A percentile compares a stretch with the other conserved stretches of the same genome.
phyloP scores from a whole-genome alignment of 805 yeast genomes.

The Candida peoriensis region DNA sequence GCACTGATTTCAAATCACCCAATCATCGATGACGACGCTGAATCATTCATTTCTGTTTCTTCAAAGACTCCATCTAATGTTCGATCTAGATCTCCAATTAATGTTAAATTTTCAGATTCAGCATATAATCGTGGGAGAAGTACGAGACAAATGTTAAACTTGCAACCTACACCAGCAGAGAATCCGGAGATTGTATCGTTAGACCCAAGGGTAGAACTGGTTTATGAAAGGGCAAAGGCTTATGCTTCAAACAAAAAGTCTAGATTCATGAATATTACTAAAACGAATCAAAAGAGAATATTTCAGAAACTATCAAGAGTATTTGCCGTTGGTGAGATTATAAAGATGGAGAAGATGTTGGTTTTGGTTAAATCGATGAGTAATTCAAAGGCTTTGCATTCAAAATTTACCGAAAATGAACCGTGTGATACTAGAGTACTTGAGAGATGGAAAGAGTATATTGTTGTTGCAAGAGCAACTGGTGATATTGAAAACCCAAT shows the following conservation, averaged over 20 bases:
- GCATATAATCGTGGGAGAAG: not conserved
- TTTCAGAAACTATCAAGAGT: constrained; percentile 26
- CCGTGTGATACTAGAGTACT: constrained; percentile 48
- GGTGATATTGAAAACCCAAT: constrained; percentile 48
- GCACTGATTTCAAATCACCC: too few relatives aligned
- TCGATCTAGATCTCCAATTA: too few relatives aligned
- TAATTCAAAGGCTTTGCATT: constrained; percentile 16
- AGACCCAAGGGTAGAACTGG: constrained; percentile 14
- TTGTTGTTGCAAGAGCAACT: constrained; percentile 66
- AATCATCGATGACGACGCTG: too few relatives aligned
- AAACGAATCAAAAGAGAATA: constrained; percentile 14
- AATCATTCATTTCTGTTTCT: too few relatives aligned
- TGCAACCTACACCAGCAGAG: constrained; percentile 6
- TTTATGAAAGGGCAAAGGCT: constrained; percentile 20
- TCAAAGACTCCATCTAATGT: constrained; percentile 4
- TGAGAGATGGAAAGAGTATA: constrained; percentile 78
- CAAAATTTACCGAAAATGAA: constrained; percentile 43
- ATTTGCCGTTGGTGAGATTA: constrained; percentile 52
- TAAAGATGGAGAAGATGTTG: constrained; percentile 64
- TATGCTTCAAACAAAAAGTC: constrained; percentile 21
- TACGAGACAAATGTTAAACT: not conserved
- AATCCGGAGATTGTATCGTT: constrained; percentile 5
- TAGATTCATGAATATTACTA: constrained; percentile 9
- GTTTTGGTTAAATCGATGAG: constrained; percentile 48
- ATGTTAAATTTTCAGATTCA: constrained; percentile 1